Conservation (phyloP, 306 rosid genomes). For the Casuarina cunninghamiana region DNA sequence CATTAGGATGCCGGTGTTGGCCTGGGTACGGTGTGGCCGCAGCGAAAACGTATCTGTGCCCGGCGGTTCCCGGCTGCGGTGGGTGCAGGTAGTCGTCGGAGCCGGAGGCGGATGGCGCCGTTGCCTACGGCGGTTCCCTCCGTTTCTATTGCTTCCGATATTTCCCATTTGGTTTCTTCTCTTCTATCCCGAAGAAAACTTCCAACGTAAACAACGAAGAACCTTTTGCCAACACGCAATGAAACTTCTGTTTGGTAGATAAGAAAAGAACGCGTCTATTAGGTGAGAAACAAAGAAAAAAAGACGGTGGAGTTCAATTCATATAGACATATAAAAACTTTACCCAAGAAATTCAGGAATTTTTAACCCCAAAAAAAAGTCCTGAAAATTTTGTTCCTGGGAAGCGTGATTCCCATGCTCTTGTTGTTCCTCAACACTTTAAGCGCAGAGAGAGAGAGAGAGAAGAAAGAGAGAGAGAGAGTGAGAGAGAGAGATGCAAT, state of each 20-base stretch:
- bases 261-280: background rate
- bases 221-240: background rate
- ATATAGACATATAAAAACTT: background rate
- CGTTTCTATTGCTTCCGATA: slow-evolving; percentile 21
- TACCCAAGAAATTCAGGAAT: background rate
- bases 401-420: background rate
- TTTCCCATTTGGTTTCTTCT: slow-evolving; percentile 37
- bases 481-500: background rate
- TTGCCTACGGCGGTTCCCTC: slow-evolving; percentile 26
- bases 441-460: background rate
- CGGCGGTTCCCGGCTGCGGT: slow-evolving; percentile 23
- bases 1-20: slow-evolving; percentile 30
- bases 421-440: background rate
- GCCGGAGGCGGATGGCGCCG: slow-evolving; percentile 8
- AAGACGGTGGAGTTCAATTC: background rate
- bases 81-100: background rate
- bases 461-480: background rate
- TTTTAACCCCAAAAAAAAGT: background rate
- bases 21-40: slow-evolving; percentile 29
- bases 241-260: background rate
- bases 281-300: background rate
- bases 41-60: slow-evolving; percentile 3
- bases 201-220: background rate
- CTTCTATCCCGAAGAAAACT: background rate
- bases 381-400: background rate